Evolutionary conservation across 805 yeast genomes (phyloP), one percentile per base, ranked within the genome.

Genomic region (Kodamaea kaohsiungensis): DNA sequence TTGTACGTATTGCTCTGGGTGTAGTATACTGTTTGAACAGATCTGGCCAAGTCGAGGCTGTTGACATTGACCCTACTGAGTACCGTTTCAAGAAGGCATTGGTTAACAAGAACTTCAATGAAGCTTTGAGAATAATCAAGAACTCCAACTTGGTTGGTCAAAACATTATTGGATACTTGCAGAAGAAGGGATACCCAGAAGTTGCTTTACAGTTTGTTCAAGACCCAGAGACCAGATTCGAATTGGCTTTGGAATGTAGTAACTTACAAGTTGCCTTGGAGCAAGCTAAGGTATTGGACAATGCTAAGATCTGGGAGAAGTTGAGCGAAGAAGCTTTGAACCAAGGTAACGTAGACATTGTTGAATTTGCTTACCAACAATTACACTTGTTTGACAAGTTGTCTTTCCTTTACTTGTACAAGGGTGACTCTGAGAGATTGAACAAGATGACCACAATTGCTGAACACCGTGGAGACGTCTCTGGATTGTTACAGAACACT

Each of bases 121-220:
- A 95, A 73, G 98, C 95, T 16, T 80, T 92, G 61, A 83, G 97
- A 61, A 84, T 95, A 61, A 95, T 95, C 71, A 86, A 85, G 66
- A 85, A 82, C 55, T 92, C 98, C 18, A 91, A 89, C 65, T 80
- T 95, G 66, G 99, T 95, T 51, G 99, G 99, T 59, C 98, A 96
- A 76, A 91, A 92, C 69, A 95, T 95, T 67, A 92, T 95, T 69
- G 95, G 96, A 3, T 95, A 93, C 70, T 80, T 95, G 65, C 96
- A 95, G 70, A 88, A 92, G 76, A 84, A 90, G 67, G 99, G 99
- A 1, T 93, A 88, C 69, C 98, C 99, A 25, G 99, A 95, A 73
- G 86, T 95, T 70, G 99, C 99, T 2, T 80, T 95, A 58, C 98
- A 93, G 71, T 96, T 95, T 67, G 99, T 95, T 52, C 88, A 91